Evolutionary conservation across 805 yeast genomes (phyloP), one percentile per base, ranked within the genome.

Genomic region (Hanseniaspora lindneri): DNA sequence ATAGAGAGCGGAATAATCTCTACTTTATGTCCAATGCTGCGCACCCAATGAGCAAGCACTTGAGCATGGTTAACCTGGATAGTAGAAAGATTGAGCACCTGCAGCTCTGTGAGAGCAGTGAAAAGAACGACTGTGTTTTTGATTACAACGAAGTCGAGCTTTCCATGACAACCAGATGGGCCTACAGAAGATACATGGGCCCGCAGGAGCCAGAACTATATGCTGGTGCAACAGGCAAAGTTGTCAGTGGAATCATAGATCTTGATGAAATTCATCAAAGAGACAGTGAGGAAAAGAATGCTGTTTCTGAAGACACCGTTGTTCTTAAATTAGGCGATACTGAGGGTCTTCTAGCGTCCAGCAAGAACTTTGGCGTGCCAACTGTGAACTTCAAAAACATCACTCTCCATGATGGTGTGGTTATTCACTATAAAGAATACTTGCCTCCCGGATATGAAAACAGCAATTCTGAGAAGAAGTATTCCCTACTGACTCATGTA

Each of bases 401-500:
- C 63, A 37, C 17, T 3, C 17, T 33, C 2, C 40, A 37, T 14
- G 46, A 49, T 37, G 41, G 35, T 5, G 35, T 32, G 1, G 56
- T 54, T 7, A 58, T 79, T 6, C 74, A 79, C 56, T 69, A 77
- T 48, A 62, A 79, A 35, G 88, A 82, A 56, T 75, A 78, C 8
- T 66, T 72, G 37, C 94, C 94, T 0, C 70, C 71, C 0, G 28
- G 30, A 2, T 49, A 19, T 39, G 66, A 68, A 40, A 75, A 80
- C 55, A 65, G 77, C 52, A 63, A 71, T 1, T 54, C 54, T 0
- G 2, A 11, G 13, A 62, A 61, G 35, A 70, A 72, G 52, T 76
- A 81, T 56, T 88, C 92, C 0, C 53, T 83, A 11, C 60, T 83
- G 37, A 85, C 82, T 2, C 72, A 74, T 50, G 79, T 75, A 0